phyloP scores from a whole-genome alignment of 129 eudicot genomes.

The Glebionis coronaria region DNA sequence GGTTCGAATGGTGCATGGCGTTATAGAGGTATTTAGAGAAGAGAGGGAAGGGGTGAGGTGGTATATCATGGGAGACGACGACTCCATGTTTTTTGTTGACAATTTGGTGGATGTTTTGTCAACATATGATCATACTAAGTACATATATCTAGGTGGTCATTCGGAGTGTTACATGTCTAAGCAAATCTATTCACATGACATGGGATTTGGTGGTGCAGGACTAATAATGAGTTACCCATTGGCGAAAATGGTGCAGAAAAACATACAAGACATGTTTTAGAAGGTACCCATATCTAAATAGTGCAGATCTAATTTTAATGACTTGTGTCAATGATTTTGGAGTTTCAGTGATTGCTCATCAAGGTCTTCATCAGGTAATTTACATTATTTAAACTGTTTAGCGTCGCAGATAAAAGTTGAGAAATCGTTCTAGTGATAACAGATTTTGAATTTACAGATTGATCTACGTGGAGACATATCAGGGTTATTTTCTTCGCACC shows the following conservation, averaged over 20 bases:
- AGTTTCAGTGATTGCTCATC: neutral
- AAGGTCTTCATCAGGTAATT: conserved; percentile 12
- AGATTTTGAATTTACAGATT: neutral
- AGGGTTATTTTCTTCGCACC: conserved; percentile 1
- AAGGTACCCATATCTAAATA: neutral
- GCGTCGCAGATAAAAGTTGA: no score
- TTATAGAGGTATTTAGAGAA: conserved; percentile 4
- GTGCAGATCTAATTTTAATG: conserved; percentile 4
- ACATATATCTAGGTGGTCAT: conserved; percentile 6
- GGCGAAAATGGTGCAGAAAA: conserved; percentile 4
- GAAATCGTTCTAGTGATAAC: no score
- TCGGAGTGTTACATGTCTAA: neutral
- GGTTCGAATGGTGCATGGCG: conserved; percentile 28
- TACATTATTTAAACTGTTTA: no score
- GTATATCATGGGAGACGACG: conserved; percentile 18
- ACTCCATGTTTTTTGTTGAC: conserved; percentile 9
- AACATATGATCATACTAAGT: conserved; percentile 6
- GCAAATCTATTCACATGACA: neutral
- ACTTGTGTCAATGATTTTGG: conserved; percentile 12
- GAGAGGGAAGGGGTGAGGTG: conserved; percentile 4
- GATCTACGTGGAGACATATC: conserved; percentile 1
- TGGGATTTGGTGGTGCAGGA: conserved; percentile 15
- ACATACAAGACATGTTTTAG: conserved; percentile 10
- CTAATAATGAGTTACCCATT: conserved; percentile 5
- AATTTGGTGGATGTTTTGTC: conserved; percentile 8